phyloP scores from a whole-genome alignment of 345 rosid genomes.

The Eucalyptus lansdowneana region DNA sequence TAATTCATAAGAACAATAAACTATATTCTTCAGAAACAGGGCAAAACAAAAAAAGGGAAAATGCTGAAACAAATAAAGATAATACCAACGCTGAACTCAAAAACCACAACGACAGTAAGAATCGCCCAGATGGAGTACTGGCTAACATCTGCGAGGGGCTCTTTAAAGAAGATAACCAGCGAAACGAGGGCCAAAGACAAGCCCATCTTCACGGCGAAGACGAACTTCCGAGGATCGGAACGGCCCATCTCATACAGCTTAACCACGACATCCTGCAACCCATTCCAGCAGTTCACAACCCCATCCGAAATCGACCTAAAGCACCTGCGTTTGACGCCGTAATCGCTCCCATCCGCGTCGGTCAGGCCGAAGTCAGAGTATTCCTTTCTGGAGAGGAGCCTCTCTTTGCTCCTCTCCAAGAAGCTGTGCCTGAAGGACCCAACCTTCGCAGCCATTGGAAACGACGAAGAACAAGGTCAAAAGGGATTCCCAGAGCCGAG shows the following conservation, averaged over 20 bases:
- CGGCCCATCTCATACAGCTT: constrained; percentile 46
- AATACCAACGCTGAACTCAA: constrained; percentile 73
- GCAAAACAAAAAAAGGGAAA: not conserved
- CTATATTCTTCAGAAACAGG: not conserved
- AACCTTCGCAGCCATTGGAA: constrained; percentile 1
- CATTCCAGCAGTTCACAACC: constrained; percentile 15
- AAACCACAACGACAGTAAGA: constrained; percentile 80
- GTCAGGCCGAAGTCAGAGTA: constrained; percentile 35
- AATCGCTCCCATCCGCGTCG: constrained; percentile 9
- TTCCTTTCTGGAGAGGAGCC: constrained; percentile 31
- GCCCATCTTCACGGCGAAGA: constrained; percentile 72
- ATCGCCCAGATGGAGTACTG: constrained; percentile 81
- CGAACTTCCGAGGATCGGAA: constrained; percentile 44
- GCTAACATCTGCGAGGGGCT: constrained; percentile 20
- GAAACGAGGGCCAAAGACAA: constrained; percentile 41
- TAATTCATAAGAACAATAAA: not conserved
- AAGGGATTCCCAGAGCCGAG: not conserved
- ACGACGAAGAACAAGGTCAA: not conserved
- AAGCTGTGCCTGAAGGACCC: constrained; percentile 30
- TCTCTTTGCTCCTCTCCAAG: constrained; percentile 41
- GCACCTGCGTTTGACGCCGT: constrained; percentile 18
- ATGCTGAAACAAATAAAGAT: not conserved
- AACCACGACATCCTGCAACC: not conserved
- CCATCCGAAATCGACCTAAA: constrained; percentile 29
- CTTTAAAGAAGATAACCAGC: constrained; percentile 45